Evolutionary conservation across 768 basidiomycete genomes (phyloP).

Genomic region (Phlegmacium glaucopus): DNA sequence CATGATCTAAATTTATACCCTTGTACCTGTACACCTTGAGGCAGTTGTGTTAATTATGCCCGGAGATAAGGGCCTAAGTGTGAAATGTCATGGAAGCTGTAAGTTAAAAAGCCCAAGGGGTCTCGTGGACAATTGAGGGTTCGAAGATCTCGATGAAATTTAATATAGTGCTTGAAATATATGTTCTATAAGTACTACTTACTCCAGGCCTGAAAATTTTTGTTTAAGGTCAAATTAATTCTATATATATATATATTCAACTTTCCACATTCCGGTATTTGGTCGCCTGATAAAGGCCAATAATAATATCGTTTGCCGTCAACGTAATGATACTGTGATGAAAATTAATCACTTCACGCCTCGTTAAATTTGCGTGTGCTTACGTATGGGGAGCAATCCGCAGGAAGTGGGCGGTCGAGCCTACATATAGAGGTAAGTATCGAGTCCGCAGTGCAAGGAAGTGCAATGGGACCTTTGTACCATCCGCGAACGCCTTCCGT

Average conservation of each 20-base stretch:
- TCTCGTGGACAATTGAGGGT: no score
- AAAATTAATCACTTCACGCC: neutral
- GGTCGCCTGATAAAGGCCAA: conserved; percentile 58
- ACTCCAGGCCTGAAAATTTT: no score
- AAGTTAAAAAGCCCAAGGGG: no score
- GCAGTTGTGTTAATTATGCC: no score
- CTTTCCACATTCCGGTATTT: conserved; percentile 27
- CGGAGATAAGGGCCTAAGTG: no score
- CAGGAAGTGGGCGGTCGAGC: conserved; percentile 91
- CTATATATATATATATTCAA: neutral
- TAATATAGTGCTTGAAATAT: no score
- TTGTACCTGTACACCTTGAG: no score
- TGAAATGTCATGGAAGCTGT: no score
- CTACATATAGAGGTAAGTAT: conserved; percentile 31
- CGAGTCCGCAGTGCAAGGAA: neutral
- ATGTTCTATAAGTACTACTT: no score
- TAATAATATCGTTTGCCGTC: conserved; percentile 81
- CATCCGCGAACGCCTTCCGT: conserved; percentile 88
- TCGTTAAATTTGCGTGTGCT: conserved; percentile 18
- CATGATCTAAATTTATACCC: no score
- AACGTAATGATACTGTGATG: conserved; percentile 77
- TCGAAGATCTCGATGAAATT: no score
- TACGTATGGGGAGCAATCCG: conserved; percentile 92
- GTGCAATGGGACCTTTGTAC: conserved; percentile 74
- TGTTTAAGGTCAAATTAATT: neutral